Base-by-base conservation (phyloP, 1,284 basidiomycete genomes). In the Trichosporon ovoides region DNA sequence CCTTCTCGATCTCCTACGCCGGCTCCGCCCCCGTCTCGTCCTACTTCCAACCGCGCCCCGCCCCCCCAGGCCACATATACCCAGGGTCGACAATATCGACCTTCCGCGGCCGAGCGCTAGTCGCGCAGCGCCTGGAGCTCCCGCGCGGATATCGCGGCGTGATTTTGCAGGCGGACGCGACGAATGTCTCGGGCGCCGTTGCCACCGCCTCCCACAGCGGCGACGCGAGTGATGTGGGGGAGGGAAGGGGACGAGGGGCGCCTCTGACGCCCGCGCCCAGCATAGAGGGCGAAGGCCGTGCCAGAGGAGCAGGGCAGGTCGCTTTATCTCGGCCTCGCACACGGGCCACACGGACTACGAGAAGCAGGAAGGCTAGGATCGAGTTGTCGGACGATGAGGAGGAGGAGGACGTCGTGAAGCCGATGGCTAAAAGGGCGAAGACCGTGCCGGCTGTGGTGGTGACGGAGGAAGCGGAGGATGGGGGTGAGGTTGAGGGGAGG, bases 51-150 rank as follows among this genome's bases (percentile, higher is more conserved):
- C 69, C 74, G 5, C 68, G 72, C 11, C 58, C 66, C 7, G 52
- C 62, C 28, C 67, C 72, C 0, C 12, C 53, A 3, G 19, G 34
- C 20, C 51, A 50, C 28, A 43, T 59, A 3, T 58, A 57, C 19
- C 19, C 37, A 3, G 65, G 64, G 3, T 55, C 52, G 3, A 63
- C 35, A 12, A 56, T 68, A 22, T 73, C 72, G 13, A 22, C 71
- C 9, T 76, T 76, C 57, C 61, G 74, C 16, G 74, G 74, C 18
- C 57, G 74, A 7, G 62, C 63, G 35, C 48, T 76, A 20, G 67
- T 71, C 1, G 70, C 67, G 1, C 73, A 74, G 53, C 16, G 14
- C 10, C 61, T 76, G 3, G 40, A 52, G 18, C 59, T 76, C 3
- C 74, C 74, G 11, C 38, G 51, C 7, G 71, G 70, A 6, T 74